phyloP scores from a whole-genome alignment of 2,329 filamentous ascomycete species.

The Fusarium haematococcum region DNA sequence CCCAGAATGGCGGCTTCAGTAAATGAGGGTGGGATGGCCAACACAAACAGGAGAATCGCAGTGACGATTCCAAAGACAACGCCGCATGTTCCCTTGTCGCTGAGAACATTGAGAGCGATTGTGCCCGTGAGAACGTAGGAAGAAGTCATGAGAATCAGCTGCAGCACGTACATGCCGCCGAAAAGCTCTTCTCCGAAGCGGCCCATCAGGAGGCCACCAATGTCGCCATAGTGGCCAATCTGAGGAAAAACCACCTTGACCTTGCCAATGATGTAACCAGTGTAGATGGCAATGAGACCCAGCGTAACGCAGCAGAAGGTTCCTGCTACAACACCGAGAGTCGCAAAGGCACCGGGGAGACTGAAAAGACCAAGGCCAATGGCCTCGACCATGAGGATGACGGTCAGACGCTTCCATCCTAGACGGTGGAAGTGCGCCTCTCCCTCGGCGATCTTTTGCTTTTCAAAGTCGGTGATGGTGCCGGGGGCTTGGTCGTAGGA shows the following conservation, averaged over 20 bases:
- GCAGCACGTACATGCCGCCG: conserved; percentile 66
- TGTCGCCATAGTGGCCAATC: conserved; percentile 72
- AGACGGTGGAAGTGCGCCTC: conserved; percentile 30
- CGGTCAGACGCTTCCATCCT: conserved; percentile 32
- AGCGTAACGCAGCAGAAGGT: conserved; percentile 49
- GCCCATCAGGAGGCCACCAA: conserved; percentile 69
- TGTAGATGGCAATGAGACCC: conserved; percentile 54
- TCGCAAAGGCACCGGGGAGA: conserved; percentile 26
- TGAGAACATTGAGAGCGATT: conserved; percentile 72
- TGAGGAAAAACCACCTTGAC: conserved; percentile 59
- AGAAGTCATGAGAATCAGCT: conserved; percentile 74
- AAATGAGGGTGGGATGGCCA: conserved; percentile 55
- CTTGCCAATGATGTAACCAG: conserved; percentile 53
- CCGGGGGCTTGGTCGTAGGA: conserved; percentile 23
- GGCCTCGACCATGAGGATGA: conserved; percentile 31
- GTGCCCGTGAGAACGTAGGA: conserved; percentile 74
- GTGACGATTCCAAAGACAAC: conserved; percentile 54
- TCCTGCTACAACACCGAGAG: conserved; percentile 45
- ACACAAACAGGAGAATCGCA: conserved; percentile 50
- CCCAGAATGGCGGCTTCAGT: conserved; percentile 51
- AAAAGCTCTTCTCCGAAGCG: conserved; percentile 67
- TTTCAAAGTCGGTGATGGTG: conserved; percentile 29
- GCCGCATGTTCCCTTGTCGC: conserved; percentile 59
- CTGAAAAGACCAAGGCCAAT: conserved; percentile 34
- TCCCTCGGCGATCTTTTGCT: conserved; percentile 26